A percentile compares a stretch with the other conserved stretches of the same genome.
These are phyloP conservation scores for Vinca minor DNA, from an alignment of 257 asterid species.

Conservation along the genomic window DNA sequence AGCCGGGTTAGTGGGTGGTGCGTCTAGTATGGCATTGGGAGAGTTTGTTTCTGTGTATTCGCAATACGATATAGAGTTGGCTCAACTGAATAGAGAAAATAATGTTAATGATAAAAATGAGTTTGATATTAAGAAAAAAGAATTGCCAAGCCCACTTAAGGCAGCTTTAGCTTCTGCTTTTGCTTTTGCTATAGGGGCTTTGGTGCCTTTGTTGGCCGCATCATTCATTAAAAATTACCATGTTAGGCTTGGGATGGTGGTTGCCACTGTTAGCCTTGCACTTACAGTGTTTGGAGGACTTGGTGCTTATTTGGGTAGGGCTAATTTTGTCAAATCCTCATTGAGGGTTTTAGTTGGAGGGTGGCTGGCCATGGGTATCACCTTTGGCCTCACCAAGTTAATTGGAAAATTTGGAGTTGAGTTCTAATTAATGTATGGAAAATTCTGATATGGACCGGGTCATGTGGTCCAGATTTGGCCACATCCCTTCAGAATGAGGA, in stretches of 20 bases:
- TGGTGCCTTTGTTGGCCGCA: slow-evolving; percentile 54
- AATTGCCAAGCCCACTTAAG: slow-evolving; percentile 47
- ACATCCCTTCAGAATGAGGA: too few relatives aligned
- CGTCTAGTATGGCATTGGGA: slow-evolving; percentile 80
- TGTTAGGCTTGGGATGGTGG: slow-evolving; percentile 50
- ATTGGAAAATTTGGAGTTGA: slow-evolving; percentile 25
- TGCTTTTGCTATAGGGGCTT: slow-evolving; percentile 55
- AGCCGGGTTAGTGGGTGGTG: slow-evolving; percentile 58
- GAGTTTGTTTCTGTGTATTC: slow-evolving; percentile 65
- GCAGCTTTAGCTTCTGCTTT: slow-evolving; percentile 54
- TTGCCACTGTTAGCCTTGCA: slow-evolving; percentile 45
- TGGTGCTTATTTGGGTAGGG: slow-evolving; percentile 49
- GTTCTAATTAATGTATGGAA: too few relatives aligned
- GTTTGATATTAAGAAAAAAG: slow-evolving; percentile 16
- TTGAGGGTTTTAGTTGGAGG: slow-evolving; percentile 61
- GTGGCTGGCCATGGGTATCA: slow-evolving; percentile 61
- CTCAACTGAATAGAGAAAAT: slow-evolving; percentile 38
- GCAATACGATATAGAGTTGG: slow-evolving; percentile 50
- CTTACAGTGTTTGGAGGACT: slow-evolving; percentile 45
- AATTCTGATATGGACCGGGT: too few relatives aligned
- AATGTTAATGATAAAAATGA: not conserved
- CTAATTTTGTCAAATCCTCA: slow-evolving; percentile 36
- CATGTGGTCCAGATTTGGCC: too few relatives aligned
- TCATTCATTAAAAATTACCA: slow-evolving; percentile 29
- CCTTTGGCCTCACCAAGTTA: slow-evolving; percentile 55